Base-by-base conservation (phyloP, 768 basidiomycete species). In the Nevesoporus exiguus region DNA sequence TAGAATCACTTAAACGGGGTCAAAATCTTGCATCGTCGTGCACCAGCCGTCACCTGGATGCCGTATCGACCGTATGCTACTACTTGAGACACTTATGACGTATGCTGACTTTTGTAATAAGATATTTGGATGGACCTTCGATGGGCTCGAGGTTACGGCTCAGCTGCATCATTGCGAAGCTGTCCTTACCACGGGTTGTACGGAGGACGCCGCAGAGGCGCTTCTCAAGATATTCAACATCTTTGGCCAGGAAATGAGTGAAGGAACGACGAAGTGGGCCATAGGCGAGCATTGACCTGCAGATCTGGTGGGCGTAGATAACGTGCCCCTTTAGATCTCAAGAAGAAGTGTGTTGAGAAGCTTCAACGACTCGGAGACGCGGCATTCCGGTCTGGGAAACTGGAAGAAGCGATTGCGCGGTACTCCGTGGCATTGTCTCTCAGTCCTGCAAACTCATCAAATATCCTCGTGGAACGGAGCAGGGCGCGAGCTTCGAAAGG, bases 111-210 rank as follows among this genome's bases (percentile, higher is more conserved):
- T 21, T 4, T 19, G 5, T 4, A 17, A 30, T 2, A 25, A 56
- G 55, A 49, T 59, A 49, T 56, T 52, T 8, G 47, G 36, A 40
- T 56, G 58, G 58, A 27, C 0, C 13, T 59, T 59, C 10, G 58
- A 59, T 2, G 34, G n/a, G 9, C 45, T 56, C 41, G 30, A 1
- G 0, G 24, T 56, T 9, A 52, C 17, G 2, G 47, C 3, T 2
- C n/a, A 44, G 6, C 43, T 13, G 4, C 1, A 2, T 25, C 15
- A 30, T n/a, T 54, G 53, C 11, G 41, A 54, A 24, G 17, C 17
- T 14, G 34, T 49, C 19, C 9, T 10, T 37, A 27, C 25, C 0
- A 1, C 46, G 5, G 50, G 50, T 30, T 41, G 29, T 44, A 17
- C 42, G 2, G 33, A 30, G 21, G 30, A 10, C 19, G 45, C 45